phyloP scores from a whole-genome alignment of 768 basidiomycete genomes.

The Coprinopsis cinerea region DNA sequence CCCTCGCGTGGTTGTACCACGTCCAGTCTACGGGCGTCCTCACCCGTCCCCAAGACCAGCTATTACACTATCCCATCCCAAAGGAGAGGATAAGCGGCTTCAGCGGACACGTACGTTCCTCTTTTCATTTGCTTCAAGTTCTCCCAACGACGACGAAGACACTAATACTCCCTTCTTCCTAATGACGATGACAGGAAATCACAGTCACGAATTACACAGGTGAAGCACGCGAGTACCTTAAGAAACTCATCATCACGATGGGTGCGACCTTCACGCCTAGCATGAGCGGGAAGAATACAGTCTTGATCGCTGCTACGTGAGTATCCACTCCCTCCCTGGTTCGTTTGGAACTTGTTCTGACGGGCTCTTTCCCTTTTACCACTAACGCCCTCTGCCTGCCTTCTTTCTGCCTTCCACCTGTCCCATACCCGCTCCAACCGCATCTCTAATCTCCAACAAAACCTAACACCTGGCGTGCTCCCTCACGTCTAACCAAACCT shows the following conservation, averaged over 20 bases:
- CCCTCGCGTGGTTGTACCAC: constrained; percentile 78
- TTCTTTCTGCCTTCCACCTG: not conserved
- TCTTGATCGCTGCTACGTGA: constrained; percentile 80
- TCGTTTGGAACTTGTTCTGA: not conserved
- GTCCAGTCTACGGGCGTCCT: constrained; percentile 60
- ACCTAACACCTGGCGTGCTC: not conserved
- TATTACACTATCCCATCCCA: constrained; percentile 83
- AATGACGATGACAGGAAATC: constrained; percentile 48
- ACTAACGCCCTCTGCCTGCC: not conserved
- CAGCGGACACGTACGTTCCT: constrained; percentile 41
- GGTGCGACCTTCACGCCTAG: constrained; percentile 80
- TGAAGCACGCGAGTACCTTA: constrained; percentile 80
- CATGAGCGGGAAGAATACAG: constrained; percentile 72
- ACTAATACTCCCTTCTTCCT: not conserved
- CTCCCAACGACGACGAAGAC: not conserved
- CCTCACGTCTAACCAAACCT: not conserved
- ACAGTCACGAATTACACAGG: constrained; percentile 90
- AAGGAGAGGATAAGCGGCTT: constrained; percentile 55
- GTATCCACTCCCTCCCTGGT: constrained; percentile 20
- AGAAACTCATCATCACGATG: constrained; percentile 69
- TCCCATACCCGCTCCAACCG: not conserved
- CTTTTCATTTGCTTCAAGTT: constrained; percentile 1
- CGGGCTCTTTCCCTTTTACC: not conserved
- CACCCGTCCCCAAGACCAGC: constrained; percentile 61
- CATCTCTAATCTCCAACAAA: not conserved